Base-by-base conservation (phyloP, 2,329 filamentous ascomycete species). In the Neonectria faginata region DNA sequence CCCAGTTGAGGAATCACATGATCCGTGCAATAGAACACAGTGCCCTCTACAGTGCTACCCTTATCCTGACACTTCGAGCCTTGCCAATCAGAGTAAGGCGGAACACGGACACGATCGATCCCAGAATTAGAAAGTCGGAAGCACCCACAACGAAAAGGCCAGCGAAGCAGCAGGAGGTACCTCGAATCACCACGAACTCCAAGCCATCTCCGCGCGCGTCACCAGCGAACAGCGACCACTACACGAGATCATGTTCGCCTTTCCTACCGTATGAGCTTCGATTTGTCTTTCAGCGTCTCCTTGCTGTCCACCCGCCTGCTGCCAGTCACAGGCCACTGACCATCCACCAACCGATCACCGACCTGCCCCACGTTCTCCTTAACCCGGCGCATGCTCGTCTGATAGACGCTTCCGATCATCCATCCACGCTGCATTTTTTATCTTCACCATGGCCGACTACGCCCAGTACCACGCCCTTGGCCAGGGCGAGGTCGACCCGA, bases 391-490 rank as follows among this genome's bases (percentile, higher is more conserved):
- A 74, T 69, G 64, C 67, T 75, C 72, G 62, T 73, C 66, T 64
- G 67, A 76, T 73, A 74, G 66, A 65, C 62, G 60, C 59, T 57
- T 64, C 63, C 70, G 52, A 73, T 66, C 61, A 57, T 66, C 59
- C 64, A 61, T 65, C 61, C 62, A 67, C 62, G 18, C 50, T 61
- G 56, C 50, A 51, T 6, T 27, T 33, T 57, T 58, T 45, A 65
- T 65, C 65, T 33, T 60, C 68, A 77, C 69, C 69, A 88, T 88
- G 86, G 83, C 84, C 73, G 85, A 88, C 70, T 84, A 86, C 74
- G 77, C 82, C 65, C 83, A 84, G 76, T 88, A 85, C 72, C 85
- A 88, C 71, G 79, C 84, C 73, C 81, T 88, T 57, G 87, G 86
- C 52, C 85, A 88, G 73, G 85, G 84, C 72, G 83, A 86, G 67